phyloP scores from a whole-genome alignment of 2,329 filamentous ascomycete species.

The Epichloe baconii region DNA sequence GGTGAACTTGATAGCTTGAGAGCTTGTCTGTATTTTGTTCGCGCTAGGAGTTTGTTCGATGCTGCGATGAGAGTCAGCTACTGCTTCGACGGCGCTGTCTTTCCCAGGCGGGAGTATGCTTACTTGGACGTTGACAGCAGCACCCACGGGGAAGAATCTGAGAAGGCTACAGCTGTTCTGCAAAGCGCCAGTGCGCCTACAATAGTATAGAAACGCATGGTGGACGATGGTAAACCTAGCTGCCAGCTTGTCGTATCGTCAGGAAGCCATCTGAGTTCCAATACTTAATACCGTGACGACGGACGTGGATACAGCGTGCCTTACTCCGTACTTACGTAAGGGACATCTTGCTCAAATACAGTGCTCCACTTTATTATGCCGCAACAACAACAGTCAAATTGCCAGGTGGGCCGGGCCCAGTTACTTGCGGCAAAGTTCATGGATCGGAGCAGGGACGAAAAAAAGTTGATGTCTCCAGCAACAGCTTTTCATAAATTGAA shows the following conservation, averaged over 20 bases:
- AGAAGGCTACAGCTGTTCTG: constrained; percentile 56
- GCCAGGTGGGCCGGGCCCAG: not conserved
- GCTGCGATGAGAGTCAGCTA: constrained; percentile 10
- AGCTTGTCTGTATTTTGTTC: constrained; percentile 36
- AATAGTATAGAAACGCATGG: constrained; percentile 43
- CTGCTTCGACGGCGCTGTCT: not conserved
- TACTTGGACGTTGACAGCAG: constrained; percentile 78
- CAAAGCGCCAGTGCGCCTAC: constrained; percentile 40
- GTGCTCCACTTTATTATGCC: not conserved
- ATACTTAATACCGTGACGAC: not conserved
- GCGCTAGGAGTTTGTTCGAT: constrained; percentile 21
- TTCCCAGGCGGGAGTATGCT: constrained; percentile 18
- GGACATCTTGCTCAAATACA: not conserved
- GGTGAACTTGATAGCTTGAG: constrained; percentile 28
- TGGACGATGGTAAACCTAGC: constrained; percentile 6
- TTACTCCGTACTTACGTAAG: not conserved
- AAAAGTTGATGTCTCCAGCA: not conserved
- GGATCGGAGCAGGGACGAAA: not conserved
- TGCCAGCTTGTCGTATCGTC: constrained; percentile 8
- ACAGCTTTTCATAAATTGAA: not conserved
- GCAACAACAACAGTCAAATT: no score
- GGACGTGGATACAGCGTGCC: not conserved
- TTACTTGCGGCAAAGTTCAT: not conserved
- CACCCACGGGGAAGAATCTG: constrained; percentile 79
- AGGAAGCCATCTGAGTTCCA: constrained; percentile 15